Conservation (phyloP, 2,329 filamentous ascomycete genomes). For the Cytospora piceae region DNA sequence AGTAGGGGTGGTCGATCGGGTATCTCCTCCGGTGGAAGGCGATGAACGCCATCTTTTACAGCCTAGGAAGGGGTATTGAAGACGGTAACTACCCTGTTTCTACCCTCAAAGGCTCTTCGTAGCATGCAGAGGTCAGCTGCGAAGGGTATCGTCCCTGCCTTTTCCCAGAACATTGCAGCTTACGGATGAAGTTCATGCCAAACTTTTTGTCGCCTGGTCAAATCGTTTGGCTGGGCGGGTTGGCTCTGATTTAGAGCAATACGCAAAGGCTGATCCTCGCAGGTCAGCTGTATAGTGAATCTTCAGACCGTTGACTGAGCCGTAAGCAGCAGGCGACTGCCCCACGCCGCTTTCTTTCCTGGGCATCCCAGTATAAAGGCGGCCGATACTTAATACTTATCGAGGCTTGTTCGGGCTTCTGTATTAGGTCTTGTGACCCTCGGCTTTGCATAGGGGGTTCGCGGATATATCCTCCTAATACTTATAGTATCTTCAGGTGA, state of each 20-base stretch:
- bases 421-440: background rate
- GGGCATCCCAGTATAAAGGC: background rate
- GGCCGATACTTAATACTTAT: background rate
- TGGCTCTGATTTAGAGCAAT: background rate
- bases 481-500: slow-evolving; percentile 1
- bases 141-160: background rate
- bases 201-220: background rate
- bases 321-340: background rate
- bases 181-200: background rate
- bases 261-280: background rate
- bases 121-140: background rate
- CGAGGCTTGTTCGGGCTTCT: background rate
- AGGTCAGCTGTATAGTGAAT: background rate
- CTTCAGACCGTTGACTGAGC: background rate
- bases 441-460: background rate
- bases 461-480: background rate
- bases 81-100: background rate
- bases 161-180: background rate
- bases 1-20: background rate
- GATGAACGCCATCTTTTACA: background rate
- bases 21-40: background rate
- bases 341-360: background rate
- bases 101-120: background rate
- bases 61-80: background rate
- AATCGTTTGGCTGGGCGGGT: background rate